Conservation (phyloP, 2,329 filamentous ascomycete genomes). For the Gaeumannomyces tritici region DNA sequence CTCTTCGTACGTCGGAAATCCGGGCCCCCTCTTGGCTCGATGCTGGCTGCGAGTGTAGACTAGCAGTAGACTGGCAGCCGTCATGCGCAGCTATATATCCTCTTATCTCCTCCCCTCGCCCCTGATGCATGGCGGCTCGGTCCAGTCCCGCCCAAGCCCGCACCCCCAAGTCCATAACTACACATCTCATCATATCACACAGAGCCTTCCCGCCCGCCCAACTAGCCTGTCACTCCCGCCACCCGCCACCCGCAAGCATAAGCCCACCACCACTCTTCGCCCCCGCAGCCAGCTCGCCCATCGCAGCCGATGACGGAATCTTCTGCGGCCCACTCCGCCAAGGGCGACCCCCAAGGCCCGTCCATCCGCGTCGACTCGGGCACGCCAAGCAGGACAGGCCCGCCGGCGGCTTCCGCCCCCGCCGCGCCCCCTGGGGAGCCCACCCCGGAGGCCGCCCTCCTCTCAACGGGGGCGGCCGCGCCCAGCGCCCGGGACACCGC, state of each 20-base stretch:
- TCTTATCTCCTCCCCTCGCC: not conserved
- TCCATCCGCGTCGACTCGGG: not conserved
- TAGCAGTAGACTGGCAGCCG: too few relatives aligned
- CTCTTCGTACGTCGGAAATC: too few relatives aligned
- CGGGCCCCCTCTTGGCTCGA: not conserved
- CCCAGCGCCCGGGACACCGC: not conserved
- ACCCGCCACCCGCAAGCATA: too few relatives aligned
- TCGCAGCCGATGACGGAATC: not conserved
- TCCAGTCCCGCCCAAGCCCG: not conserved
- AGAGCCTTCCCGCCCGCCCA: not conserved
- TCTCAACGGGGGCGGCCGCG: not conserved
- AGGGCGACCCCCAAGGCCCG: not conserved
- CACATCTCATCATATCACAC: not conserved
- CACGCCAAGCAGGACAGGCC: not conserved
- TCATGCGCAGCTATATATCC: not conserved
- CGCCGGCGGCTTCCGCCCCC: too few relatives aligned
- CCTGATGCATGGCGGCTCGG: not conserved
- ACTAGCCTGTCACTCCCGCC: not conserved
- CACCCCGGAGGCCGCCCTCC: too few relatives aligned
- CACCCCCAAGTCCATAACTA: not conserved
- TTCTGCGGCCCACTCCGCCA: not conserved
- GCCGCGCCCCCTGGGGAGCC: not conserved
- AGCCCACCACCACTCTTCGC: not conserved
- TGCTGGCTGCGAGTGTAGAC: too few relatives aligned
- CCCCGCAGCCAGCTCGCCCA: too few relatives aligned